Evolutionary conservation across 805 yeast species (phyloP).

Genomic region (Saturnispora saitoi): DNA sequence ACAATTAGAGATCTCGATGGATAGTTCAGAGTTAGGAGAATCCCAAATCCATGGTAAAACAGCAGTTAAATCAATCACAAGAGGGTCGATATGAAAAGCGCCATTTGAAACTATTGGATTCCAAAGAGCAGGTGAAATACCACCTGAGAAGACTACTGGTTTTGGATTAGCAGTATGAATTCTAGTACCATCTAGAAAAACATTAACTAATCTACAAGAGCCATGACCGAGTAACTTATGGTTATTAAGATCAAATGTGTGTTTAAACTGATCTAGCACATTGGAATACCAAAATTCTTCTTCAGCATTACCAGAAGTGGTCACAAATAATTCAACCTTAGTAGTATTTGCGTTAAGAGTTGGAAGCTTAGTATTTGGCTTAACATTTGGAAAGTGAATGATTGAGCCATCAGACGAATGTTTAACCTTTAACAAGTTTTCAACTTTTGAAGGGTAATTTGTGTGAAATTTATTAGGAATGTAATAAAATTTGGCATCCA

Average conservation of each 20-base stretch:
- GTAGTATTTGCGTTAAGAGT: slow-evolving; percentile 47
- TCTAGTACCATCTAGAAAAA: slow-evolving; percentile 49
- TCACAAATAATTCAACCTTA: slow-evolving; percentile 47
- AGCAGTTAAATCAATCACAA: slow-evolving; percentile 63
- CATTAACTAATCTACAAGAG: slow-evolving; percentile 59
- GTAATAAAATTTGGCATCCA: slow-evolving; percentile 30
- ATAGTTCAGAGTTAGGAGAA: slow-evolving; percentile 29
- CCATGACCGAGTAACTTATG: slow-evolving; percentile 51
- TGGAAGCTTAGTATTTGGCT: slow-evolving; percentile 35
- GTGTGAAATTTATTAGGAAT: neutral
- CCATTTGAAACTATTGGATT: slow-evolving; percentile 64
- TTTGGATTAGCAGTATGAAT: slow-evolving; percentile 59
- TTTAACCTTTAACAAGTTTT: slow-evolving; percentile 32
- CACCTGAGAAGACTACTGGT: slow-evolving; percentile 75
- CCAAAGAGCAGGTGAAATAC: slow-evolving; percentile 75
- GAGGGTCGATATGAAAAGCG: slow-evolving; percentile 66
- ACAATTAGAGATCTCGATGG: slow-evolving; percentile 48
- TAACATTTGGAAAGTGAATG: slow-evolving; percentile 36
- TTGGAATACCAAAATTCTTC: slow-evolving; percentile 84
- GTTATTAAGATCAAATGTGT: slow-evolving; percentile 33
- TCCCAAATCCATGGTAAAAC: slow-evolving; percentile 63
- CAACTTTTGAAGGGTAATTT: slow-evolving; percentile 3
- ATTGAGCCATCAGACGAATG: slow-evolving; percentile 32
- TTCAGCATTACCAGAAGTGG: slow-evolving; percentile 64
- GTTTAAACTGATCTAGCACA: slow-evolving; percentile 37